Evolutionary conservation across 139 green algal species (phyloP).

Genomic region (Micractinium sp.): DNA sequence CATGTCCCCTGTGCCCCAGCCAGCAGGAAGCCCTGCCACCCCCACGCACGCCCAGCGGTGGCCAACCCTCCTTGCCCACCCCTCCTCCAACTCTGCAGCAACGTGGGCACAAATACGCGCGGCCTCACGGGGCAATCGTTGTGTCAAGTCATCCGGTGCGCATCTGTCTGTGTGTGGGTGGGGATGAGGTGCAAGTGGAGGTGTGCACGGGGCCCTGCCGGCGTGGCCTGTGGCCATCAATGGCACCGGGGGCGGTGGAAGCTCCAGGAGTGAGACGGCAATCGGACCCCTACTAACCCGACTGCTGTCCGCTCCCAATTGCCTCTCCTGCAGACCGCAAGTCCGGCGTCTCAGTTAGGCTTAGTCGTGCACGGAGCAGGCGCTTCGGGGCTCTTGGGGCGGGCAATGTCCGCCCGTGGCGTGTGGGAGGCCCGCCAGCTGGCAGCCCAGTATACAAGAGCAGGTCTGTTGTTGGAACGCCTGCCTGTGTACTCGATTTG

Average conservation of each 20-base stretch:
- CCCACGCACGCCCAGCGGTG: not conserved
- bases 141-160: not conserved
- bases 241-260: too few species aligned
- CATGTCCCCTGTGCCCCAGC: not conserved
- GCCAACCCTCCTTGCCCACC: not conserved
- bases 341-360: not conserved
- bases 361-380: too few species aligned
- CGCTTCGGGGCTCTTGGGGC: too few species aligned
- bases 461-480: too few species aligned
- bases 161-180: not conserved
- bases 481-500: too few species aligned
- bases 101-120: not conserved
- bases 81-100: not conserved
- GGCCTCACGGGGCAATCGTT: not conserved
- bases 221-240: too few species aligned
- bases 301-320: too few species aligned
- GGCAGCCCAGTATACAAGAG: too few species aligned
- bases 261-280: too few species aligned
- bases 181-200: not conserved
- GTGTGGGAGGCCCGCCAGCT: too few species aligned
- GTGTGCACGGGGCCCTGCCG: not conserved
- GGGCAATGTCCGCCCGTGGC: too few species aligned
- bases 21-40: not conserved
- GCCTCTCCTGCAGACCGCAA: not conserved
- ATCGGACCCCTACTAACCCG: too few species aligned